Base-by-base conservation (phyloP, 176 grass and related monocot species). In the Oryza glaberrima region DNA sequence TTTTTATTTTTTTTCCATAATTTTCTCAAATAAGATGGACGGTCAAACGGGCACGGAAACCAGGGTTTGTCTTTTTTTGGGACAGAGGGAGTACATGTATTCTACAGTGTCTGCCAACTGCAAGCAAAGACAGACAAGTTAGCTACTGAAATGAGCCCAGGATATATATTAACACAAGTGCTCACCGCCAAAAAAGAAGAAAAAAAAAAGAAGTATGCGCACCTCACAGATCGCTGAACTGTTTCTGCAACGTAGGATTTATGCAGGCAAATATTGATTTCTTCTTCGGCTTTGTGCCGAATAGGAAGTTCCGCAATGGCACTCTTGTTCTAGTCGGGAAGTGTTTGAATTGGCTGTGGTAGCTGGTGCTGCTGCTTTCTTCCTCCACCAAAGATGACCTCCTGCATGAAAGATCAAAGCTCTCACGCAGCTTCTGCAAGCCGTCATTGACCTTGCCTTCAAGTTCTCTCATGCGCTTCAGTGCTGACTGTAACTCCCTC, bases 251-350 rank as follows among this genome's bases (percentile, higher is more conserved):
- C n/a, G 87, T 76, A 4, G 92, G 90, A 52, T 93, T 92, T 47
- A 97, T 90, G 68, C 90, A 88, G 17, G 81, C 64, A 78, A 94
- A 97, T 23, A 98, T 63, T 0, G 90, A 94, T 34, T 90, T 94
- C 51, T 98, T 98, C 86, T 94, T 94, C 3, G 43, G 88, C 43
- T 94, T 94, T 12, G 86, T 88, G 13, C 88, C 88, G 9, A 98
- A 98, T 26, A 98, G 82, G 77, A 98, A 98, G 82, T 91, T 91
- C 10, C 88, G 73, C 81, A 97, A 14, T 9, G 95, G 95, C 43
- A 94, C 90, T 25, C 90, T 88, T 0, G 46, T 91, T 78, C 78
- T 92, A 70, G 70, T 88, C 25, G 92, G 90, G 77, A 88, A 89
- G 81, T 92, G 77, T 78, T 89, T 94, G 81, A 93, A 93, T 26